Base-by-base conservation (phyloP, 176 grass and related monocot genomes). In the Coix lacrymajobi region DNA sequence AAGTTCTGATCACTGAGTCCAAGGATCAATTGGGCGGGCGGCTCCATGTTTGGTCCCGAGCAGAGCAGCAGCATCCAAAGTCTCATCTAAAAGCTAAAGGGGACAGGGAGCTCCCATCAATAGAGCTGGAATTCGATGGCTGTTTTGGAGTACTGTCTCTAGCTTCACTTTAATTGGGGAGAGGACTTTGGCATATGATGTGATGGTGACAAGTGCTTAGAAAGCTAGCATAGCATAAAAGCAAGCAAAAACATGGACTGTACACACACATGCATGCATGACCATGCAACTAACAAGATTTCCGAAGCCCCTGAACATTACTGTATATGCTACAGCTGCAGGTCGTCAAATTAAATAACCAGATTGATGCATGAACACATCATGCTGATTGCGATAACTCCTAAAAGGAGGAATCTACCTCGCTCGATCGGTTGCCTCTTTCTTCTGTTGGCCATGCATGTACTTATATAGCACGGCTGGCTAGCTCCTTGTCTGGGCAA, bases 61-160 rank as follows among this genome's bases (percentile, higher is more conserved):
- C 73, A 40, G 38, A 58, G 52, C 79, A 40, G 83, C 83, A 78
- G 88, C 83, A 90, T 83, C 83, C 83, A 86, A 90, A 86, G 84
- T 83, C 84, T 60, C 79, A 28, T 83, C 71, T 67, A 79, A 90
- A 90, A 86, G 84, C 74, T 68, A 24, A 88, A 88, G 81, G 84
- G 62, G 58, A 83, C 84, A 86, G 49, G 74, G 79, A 86, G 74
- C 67, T 90, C 84, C 83, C 79, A 90, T 86, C 84, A 83, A 74
- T 86, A 60, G 60, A 66, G 79, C 84, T 90, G 88, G 84, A 90
- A 79, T 82, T 83, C 38, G 79, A 90, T 90, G 60, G 81, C 82
- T 79, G 79, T 83, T 90, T 60, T 77, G 46, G 79, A 74, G 66
- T 82, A 81, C 36, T 62, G 66, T 64, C 78, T 71, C 56, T 65